These are phyloP conservation scores for Beverwykella pulmonaria DNA, from an alignment of 495 filamentous ascomycete species.

Conservation along the genomic window DNA sequence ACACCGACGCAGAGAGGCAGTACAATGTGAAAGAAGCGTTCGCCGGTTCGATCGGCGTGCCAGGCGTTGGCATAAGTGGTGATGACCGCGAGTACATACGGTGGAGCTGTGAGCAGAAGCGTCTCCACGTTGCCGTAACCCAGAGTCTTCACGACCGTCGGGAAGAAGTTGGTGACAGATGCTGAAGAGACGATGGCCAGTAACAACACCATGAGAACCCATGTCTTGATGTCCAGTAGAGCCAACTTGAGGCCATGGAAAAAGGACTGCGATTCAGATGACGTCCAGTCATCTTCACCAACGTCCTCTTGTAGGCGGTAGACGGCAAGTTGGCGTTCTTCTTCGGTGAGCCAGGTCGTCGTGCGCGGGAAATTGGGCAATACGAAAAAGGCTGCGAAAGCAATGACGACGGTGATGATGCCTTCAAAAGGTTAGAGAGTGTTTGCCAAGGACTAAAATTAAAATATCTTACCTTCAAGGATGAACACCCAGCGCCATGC, in stretches of 20 bases:
- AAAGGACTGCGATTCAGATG: constrained; percentile 60
- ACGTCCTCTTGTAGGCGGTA: constrained; percentile 79
- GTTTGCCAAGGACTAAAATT: too few relatives aligned
- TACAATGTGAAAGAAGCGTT: constrained; percentile 77
- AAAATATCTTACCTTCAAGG: constrained; percentile 78
- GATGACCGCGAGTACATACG: constrained; percentile 62
- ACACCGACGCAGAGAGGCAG: constrained; percentile 70
- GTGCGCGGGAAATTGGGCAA: constrained; percentile 82
- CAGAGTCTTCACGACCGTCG: constrained; percentile 77
- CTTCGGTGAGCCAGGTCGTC: constrained; percentile 69
- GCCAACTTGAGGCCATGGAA: constrained; percentile 70
- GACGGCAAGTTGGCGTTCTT: constrained; percentile 67
- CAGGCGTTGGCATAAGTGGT: constrained; percentile 72
- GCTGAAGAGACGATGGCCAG: constrained; percentile 72
- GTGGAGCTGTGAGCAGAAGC: constrained; percentile 74
- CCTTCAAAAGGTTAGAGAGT: too few relatives aligned
- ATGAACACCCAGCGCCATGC: constrained; percentile 69
- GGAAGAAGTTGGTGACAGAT: constrained; percentile 88
- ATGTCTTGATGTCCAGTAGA: constrained; percentile 71
- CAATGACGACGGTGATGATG: constrained; percentile 57
- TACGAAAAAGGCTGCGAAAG: constrained; percentile 59
- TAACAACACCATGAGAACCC: constrained; percentile 67
- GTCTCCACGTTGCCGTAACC: constrained; percentile 67
- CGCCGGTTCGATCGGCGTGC: constrained; percentile 77
- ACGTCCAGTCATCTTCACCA: constrained; percentile 67